Percentiles rank a stretch among this genome's conserved stretches.
These are phyloP conservation scores for Solanum sejunctum DNA, from an alignment of 257 asterid genomes.

Conservation along the genomic window DNA sequence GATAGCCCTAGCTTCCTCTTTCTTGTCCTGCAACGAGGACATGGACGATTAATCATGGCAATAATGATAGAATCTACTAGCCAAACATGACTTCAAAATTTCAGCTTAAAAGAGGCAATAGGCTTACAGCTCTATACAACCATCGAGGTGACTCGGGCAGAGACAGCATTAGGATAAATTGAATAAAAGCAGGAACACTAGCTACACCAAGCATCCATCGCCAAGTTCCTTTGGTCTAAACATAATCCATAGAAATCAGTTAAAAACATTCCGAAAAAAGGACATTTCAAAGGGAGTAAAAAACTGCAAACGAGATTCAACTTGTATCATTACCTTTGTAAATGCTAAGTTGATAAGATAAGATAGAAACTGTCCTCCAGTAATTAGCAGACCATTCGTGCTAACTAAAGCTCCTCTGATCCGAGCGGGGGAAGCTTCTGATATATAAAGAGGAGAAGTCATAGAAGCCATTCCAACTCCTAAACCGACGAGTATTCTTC, in stretches of 20 bases:
- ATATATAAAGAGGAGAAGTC: slow-evolving; percentile 72
- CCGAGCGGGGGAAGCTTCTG: slow-evolving; percentile 81
- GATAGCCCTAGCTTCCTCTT: slow-evolving; percentile 54
- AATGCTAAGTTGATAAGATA: slow-evolving; percentile 72
- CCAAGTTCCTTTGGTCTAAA: slow-evolving; percentile 58
- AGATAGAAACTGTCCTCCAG: slow-evolving; percentile 70
- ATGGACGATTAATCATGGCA: neutral
- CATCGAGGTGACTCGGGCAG: slow-evolving; percentile 91
- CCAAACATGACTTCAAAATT: neutral
- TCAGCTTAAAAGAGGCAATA: neutral
- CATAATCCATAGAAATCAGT: neutral
- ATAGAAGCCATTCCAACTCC: slow-evolving; percentile 96
- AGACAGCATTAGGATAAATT: slow-evolving; percentile 53
- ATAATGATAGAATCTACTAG: neutral
- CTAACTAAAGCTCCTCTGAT: slow-evolving; percentile 74
- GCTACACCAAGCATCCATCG: slow-evolving; percentile 95
- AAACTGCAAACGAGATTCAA: neutral
- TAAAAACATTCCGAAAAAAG: neutral
- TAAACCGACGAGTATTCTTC: slow-evolving; percentile 61
- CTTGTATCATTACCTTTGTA: slow-evolving; percentile 28
- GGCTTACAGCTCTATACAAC: slow-evolving; percentile 50
- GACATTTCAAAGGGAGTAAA: neutral
- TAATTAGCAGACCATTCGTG: slow-evolving; percentile 68
- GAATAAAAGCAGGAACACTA: slow-evolving; percentile 54
- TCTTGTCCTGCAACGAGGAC: slow-evolving; percentile 20